Evolutionary conservation across 2,329 filamentous ascomycete species (phyloP).

Genomic region (Colletotrichum melonis): DNA sequence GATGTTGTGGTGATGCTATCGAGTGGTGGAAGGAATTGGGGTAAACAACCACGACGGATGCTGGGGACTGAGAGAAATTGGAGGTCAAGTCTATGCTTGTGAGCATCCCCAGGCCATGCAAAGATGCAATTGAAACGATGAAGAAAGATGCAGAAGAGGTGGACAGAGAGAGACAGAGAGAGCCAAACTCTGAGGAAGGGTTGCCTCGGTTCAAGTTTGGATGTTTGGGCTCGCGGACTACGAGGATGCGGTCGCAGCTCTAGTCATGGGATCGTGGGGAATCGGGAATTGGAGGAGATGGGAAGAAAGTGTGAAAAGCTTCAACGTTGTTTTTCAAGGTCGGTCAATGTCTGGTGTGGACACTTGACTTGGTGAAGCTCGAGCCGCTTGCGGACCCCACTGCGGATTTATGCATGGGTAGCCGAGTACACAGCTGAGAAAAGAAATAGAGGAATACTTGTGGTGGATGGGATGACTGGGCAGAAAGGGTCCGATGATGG

Average conservation of each 20-base stretch:
- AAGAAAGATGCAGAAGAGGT: not conserved
- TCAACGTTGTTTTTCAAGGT: slow-evolving; percentile 20
- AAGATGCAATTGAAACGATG: not conserved
- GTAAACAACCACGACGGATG: not conserved
- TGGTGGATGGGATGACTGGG: not conserved
- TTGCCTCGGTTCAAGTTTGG: slow-evolving; percentile 3
- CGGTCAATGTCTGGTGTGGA: slow-evolving; percentile 5
- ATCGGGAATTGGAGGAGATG: not conserved
- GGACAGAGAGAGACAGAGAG: not conserved
- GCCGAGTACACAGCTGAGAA: not conserved
- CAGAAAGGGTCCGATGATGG: not conserved
- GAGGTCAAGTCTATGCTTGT: not conserved
- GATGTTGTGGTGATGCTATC: not conserved
- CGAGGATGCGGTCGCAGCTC: not conserved
- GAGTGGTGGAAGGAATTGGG: not conserved
- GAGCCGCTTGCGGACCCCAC: slow-evolving; percentile 31
- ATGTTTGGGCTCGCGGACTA: not conserved
- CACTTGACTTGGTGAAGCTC: slow-evolving; percentile 28
- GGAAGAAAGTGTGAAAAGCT: slow-evolving; percentile 16
- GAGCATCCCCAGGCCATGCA: not conserved
- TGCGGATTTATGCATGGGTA: slow-evolving; percentile 14
- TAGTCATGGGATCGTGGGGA: slow-evolving; percentile 14
- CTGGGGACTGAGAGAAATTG: not conserved
- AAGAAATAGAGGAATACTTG: slow-evolving; percentile 16
- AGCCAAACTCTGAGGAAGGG: not conserved